Percentiles rank a stretch among this genome's conserved stretches.
phyloP scores from a whole-genome alignment of 352 stramenopile species.

The Phytophthora syringae region DNA sequence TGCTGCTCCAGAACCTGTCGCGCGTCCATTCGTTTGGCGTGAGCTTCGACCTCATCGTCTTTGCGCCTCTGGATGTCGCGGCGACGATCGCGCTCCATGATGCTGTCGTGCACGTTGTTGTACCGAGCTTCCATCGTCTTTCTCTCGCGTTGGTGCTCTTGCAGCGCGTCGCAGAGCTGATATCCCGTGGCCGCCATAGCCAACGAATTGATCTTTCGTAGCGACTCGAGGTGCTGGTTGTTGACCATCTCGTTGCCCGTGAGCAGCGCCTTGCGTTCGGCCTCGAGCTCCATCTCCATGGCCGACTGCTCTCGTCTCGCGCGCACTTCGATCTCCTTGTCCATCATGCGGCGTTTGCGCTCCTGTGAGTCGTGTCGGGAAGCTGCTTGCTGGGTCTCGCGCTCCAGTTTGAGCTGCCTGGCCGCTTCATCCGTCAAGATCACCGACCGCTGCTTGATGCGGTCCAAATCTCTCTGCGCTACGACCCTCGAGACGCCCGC shows the following conservation, averaged over 20 bases:
- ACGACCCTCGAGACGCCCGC: slow-evolving; percentile 52
- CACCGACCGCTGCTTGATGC: slow-evolving; percentile 64
- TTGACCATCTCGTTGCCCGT: slow-evolving; percentile 66
- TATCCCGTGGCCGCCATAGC: slow-evolving; percentile 68
- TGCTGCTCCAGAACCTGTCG: slow-evolving; percentile 74
- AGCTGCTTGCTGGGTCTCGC: slow-evolving; percentile 47
- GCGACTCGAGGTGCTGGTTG: slow-evolving; percentile 66
- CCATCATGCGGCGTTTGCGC: slow-evolving; percentile 77
- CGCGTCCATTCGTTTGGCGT: slow-evolving; percentile 64
- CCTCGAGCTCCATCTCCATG: slow-evolving; percentile 77
- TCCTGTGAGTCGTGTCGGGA: slow-evolving; percentile 67
- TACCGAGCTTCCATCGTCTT: slow-evolving; percentile 58
- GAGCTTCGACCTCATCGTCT: slow-evolving; percentile 43
- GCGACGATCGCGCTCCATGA: slow-evolving; percentile 75
- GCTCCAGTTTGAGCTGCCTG: slow-evolving; percentile 44
- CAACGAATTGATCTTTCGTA: slow-evolving; percentile 75
- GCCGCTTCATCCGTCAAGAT: slow-evolving; percentile 66
- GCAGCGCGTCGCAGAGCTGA: slow-evolving; percentile 64
- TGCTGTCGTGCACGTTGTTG: slow-evolving; percentile 71
- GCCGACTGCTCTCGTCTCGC: slow-evolving; percentile 69
- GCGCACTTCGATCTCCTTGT: slow-evolving; percentile 78
- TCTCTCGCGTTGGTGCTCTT: slow-evolving; percentile 51
- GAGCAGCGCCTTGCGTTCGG: slow-evolving; percentile 65
- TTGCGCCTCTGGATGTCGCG: slow-evolving; percentile 63
- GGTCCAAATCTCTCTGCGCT: slow-evolving; percentile 41